phyloP scores from a whole-genome alignment of 2,329 filamentous ascomycete species.

The Fusarium sp. region DNA sequence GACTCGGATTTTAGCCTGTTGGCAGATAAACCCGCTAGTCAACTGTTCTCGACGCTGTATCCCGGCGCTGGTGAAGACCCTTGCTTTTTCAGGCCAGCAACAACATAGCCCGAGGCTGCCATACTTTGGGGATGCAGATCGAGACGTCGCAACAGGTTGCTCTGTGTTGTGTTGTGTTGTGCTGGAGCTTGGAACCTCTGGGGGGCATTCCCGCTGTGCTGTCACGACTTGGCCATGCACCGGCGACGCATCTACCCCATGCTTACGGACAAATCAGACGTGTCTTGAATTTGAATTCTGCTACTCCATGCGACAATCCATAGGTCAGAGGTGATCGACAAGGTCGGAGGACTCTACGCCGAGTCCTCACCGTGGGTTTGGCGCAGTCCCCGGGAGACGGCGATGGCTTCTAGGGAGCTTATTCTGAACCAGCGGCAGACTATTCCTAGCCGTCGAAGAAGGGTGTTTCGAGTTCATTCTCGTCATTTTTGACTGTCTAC shows the following conservation, averaged over 20 bases:
- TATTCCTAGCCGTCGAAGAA: not conserved
- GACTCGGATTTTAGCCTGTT: constrained; percentile 36
- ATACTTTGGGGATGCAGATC: constrained; percentile 34
- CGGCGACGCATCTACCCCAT: constrained; percentile 20
- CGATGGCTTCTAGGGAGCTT: not conserved
- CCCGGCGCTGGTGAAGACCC: not conserved
- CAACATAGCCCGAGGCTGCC: not conserved
- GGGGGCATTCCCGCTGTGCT: not conserved
- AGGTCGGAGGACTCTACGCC: not conserved
- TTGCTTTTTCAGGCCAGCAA: not conserved
- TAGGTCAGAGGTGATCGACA: not conserved
- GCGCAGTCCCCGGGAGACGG: not conserved
- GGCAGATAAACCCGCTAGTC: constrained; percentile 18
- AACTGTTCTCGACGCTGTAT: not conserved
- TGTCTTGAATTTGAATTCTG: not conserved
- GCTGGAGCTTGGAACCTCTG: constrained; percentile 1
- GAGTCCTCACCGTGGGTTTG: not conserved
- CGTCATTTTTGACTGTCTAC: not conserved
- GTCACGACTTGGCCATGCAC: not conserved
- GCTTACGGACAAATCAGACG: constrained; percentile 16
- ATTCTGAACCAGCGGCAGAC: not conserved
- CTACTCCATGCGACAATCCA: not conserved
- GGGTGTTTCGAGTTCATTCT: not conserved
- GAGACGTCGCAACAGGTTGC: constrained; percentile 18
- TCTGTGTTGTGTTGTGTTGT: not conserved